These are phyloP conservation scores for Eudorina sp. DNA, from an alignment of 139 green algal genomes.

Conservation along the genomic window DNA sequence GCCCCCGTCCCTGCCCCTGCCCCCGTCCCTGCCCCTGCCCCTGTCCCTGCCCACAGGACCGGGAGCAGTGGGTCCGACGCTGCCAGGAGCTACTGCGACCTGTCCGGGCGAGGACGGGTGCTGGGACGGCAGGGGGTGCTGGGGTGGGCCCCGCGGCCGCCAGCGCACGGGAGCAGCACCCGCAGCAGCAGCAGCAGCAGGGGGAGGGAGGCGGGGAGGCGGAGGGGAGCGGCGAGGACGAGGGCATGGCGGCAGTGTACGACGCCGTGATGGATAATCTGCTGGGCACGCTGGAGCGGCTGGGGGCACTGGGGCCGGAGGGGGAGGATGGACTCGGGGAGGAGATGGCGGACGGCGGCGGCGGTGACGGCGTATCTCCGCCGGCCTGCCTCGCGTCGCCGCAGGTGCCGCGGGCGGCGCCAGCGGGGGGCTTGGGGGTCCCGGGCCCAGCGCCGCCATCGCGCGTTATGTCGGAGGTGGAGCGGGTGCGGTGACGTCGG, in stretches of 20 bases:
- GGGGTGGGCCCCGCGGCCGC: no score
- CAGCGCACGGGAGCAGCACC: no score
- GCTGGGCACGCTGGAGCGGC: neutral
- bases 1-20: no score
- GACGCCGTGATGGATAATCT: conserved; percentile 11
- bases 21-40: no score
- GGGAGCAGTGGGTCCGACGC: neutral
- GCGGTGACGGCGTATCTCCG: neutral
- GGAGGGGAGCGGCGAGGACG: no score
- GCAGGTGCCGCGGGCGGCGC: neutral
- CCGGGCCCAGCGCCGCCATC: no score
- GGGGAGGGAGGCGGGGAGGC: neutral
- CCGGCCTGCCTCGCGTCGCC: neutral
- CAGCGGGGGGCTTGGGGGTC: no score
- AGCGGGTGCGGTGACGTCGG: neutral
- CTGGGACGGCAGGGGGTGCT: no score
- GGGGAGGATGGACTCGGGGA: neutral
- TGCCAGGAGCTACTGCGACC: conserved; percentile 4
- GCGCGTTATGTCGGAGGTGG: neutral
- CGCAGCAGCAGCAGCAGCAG: neutral
- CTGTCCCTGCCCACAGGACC: no score
- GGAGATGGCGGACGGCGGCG: neutral
- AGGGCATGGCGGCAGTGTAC: neutral
- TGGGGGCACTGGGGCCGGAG: neutral
- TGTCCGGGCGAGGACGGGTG: no score